Evolutionary conservation across 2,329 filamentous ascomycete genomes (phyloP).

Genomic region (Aspergillus eucalypticola): DNA sequence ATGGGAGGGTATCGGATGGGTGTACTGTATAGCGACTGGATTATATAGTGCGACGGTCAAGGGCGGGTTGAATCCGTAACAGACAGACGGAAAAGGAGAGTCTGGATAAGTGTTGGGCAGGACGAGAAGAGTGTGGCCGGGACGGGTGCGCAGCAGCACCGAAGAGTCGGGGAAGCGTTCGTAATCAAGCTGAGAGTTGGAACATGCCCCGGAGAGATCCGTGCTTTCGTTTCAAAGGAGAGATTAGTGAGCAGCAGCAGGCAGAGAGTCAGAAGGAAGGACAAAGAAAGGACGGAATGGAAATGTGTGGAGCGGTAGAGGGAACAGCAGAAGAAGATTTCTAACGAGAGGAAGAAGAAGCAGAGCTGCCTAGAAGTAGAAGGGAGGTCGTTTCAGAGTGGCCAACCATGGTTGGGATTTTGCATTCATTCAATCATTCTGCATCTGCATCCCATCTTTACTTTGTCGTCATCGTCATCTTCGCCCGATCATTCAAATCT

Average conservation of each 20-base stretch:
- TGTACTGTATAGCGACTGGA: neutral
- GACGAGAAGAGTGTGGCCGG: neutral
- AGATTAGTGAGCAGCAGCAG: slow-evolving; percentile 5
- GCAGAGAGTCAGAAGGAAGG: slow-evolving; percentile 1
- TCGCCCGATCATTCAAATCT: no score
- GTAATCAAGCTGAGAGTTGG: slow-evolving; percentile 1
- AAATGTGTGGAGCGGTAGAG: neutral
- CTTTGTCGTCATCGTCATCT: no score
- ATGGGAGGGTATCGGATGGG: neutral
- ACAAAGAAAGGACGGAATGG: neutral
- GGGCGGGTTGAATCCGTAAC: neutral
- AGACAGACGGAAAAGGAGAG: neutral
- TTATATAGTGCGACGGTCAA: slow-evolving; percentile 3
- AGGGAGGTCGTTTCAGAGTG: no score
- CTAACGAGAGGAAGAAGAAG: no score
- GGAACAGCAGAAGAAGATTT: neutral
- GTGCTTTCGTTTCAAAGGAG: slow-evolving; percentile 37
- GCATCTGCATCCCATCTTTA: no score
- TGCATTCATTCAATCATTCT: no score
- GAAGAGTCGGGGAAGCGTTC: neutral
- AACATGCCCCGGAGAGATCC: slow-evolving; percentile 29
- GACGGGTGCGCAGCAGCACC: neutral
- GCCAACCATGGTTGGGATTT: no score
- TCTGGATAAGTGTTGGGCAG: neutral
- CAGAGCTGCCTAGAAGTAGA: no score